These are phyloP conservation scores for Avicennia marina DNA, from an alignment of 257 asterid genomes.

Conservation along the genomic window DNA sequence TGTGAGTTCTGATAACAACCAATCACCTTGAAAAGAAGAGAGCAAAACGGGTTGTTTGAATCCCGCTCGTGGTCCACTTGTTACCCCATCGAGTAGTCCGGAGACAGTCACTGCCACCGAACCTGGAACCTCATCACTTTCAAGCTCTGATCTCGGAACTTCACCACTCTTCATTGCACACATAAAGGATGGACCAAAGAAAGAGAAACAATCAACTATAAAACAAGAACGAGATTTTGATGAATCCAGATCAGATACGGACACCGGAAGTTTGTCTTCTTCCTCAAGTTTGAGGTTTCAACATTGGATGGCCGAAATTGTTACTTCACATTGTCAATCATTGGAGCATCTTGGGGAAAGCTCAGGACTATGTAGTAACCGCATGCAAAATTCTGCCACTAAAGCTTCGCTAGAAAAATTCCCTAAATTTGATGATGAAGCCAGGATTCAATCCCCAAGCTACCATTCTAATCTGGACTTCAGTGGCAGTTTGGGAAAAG, in stretches of 20 bases:
- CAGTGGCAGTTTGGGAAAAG: slow-evolving; percentile 71
- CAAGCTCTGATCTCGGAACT: slow-evolving; percentile 89
- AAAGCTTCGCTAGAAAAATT: slow-evolving; percentile 56
- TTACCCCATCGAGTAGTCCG: slow-evolving; percentile 94
- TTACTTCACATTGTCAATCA: slow-evolving; percentile 43
- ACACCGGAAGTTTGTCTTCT: slow-evolving; percentile 62
- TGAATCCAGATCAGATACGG: slow-evolving; percentile 72
- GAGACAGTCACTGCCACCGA: slow-evolving; percentile 94
- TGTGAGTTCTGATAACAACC: slow-evolving; percentile 24
- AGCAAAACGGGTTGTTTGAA: slow-evolving; percentile 27
- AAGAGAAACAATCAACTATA: slow-evolving; percentile 32
- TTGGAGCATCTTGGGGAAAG: slow-evolving; percentile 37
- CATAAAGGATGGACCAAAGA: slow-evolving; percentile 43
- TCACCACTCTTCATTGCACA: slow-evolving; percentile 64
- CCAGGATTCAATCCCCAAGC: slow-evolving; percentile 56
- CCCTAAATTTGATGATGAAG: slow-evolving; percentile 56
- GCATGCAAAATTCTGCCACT: slow-evolving; percentile 36
- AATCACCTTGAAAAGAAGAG: slow-evolving; percentile 32
- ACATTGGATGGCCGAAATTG: slow-evolving; percentile 77
- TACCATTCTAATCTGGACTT: slow-evolving; percentile 49
- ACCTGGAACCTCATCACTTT: slow-evolving; percentile 83
- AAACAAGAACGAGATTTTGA: slow-evolving; percentile 39
- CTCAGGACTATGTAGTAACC: slow-evolving; percentile 31
- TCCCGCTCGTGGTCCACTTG: slow-evolving; percentile 69
- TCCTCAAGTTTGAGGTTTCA: slow-evolving; percentile 84